Evolutionary conservation across 495 filamentous ascomycete species (phyloP).

Genomic region (Polyplosphaeria fusca): DNA sequence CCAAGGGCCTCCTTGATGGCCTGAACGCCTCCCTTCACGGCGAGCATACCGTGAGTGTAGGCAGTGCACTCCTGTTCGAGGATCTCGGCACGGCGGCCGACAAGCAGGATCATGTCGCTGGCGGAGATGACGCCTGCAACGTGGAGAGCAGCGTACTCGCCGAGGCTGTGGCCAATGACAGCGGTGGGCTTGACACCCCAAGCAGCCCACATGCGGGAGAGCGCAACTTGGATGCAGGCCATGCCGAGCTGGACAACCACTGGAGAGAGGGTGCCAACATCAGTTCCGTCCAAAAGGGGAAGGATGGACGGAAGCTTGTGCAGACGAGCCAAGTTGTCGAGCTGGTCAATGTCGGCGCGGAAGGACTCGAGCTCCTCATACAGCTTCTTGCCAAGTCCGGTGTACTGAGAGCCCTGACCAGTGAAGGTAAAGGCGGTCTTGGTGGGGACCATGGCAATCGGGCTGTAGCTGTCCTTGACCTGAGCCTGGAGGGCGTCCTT

Average conservation of each 20-base stretch:
- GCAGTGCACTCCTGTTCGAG: slow-evolving; percentile 66
- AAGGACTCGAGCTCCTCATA: slow-evolving; percentile 66
- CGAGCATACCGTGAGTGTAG: slow-evolving; percentile 65
- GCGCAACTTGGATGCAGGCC: slow-evolving; percentile 78
- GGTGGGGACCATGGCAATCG: slow-evolving; percentile 46
- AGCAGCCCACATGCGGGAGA: slow-evolving; percentile 74
- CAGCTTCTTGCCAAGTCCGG: slow-evolving; percentile 68
- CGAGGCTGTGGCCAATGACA: slow-evolving; percentile 81
- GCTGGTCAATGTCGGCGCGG: slow-evolving; percentile 64
- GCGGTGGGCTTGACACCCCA: slow-evolving; percentile 73
- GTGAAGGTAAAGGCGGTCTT: slow-evolving; percentile 54
- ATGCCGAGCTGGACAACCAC: slow-evolving; percentile 75
- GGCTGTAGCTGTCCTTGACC: slow-evolving; percentile 45
- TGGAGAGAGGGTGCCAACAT: slow-evolving; percentile 61
- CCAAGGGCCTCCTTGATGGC: slow-evolving; percentile 41
- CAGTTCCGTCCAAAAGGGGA: slow-evolving; percentile 62
- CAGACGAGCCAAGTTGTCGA: slow-evolving; percentile 62
- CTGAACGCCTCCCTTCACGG: slow-evolving; percentile 45
- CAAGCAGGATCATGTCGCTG: slow-evolving; percentile 75
- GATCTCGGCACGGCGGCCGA: slow-evolving; percentile 74
- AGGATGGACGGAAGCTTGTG: slow-evolving; percentile 71
- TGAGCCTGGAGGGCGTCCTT: slow-evolving; percentile 42
- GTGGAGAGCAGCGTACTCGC: slow-evolving; percentile 85
- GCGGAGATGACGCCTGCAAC: slow-evolving; percentile 75
- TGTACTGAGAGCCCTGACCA: slow-evolving; percentile 53